A percentile compares a stretch with the other conserved stretches of the same genome.
These are phyloP conservation scores for Dimocarpus longan DNA, from an alignment of 345 rosid genomes.

Conservation along the genomic window DNA sequence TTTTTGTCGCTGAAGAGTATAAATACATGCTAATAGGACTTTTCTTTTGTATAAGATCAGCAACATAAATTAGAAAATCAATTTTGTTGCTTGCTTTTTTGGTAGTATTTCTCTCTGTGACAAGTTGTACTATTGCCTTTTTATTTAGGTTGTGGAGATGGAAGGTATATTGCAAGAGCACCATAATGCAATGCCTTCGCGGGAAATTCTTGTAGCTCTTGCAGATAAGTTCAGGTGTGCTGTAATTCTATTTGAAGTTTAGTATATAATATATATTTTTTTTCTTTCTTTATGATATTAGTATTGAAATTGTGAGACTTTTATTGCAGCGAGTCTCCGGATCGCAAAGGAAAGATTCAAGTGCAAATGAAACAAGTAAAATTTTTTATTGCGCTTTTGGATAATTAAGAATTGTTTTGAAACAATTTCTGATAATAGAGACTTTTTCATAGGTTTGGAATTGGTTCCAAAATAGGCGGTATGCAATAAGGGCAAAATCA, in stretches of 20 bases:
- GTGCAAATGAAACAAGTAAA: conserved; percentile 98
- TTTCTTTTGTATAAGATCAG: not conserved
- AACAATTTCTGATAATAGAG: conserved; percentile 12
- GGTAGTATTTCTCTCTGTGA: not conserved
- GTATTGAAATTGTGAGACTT: conserved; percentile 9
- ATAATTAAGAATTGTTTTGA: conserved; percentile 4
- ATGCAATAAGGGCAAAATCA: conserved; percentile 86
- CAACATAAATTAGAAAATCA: not conserved
- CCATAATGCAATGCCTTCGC: conserved; percentile 71
- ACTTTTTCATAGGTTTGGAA: conserved; percentile 76
- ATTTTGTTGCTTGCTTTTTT: not conserved
- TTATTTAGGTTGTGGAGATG: conserved; percentile 86
- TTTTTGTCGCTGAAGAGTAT: not conserved
- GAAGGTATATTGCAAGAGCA: conserved; percentile 83
- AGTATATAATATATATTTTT: not conserved
- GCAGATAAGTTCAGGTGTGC: conserved; percentile 91
- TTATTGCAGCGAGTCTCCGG: conserved; percentile 67
- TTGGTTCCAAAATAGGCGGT: conserved; percentile 99
- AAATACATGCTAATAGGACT: not conserved
- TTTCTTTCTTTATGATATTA: conserved; percentile 2
- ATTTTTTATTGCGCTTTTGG: conserved; percentile 14
- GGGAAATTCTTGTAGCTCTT: conserved; percentile 72
- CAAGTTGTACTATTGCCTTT: conserved; percentile 12
- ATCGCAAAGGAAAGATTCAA: conserved; percentile 75
- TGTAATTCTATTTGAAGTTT: conserved; percentile 8